Percentiles rank a stretch among this genome's conserved stretches.
These are phyloP conservation scores for Hypoxylon sp. DNA, from an alignment of 2,329 filamentous ascomycete genomes.

Conservation along the genomic window DNA sequence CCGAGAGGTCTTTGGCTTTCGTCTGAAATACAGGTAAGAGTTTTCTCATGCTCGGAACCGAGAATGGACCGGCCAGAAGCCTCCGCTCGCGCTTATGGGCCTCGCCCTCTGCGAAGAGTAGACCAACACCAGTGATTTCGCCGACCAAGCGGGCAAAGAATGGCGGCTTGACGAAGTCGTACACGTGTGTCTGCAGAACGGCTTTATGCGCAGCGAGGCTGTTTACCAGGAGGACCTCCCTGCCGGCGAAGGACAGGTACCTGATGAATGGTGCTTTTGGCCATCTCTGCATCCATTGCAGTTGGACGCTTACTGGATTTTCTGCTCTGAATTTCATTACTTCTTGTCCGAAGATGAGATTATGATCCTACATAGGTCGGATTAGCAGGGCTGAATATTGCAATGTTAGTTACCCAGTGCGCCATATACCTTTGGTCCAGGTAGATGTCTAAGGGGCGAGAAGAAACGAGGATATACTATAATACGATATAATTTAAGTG, in stretches of 20 bases:
- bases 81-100: conserved; percentile 48
- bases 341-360: conserved; percentile 53
- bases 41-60: conserved; percentile 48
- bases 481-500: conserved; percentile 47
- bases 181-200: conserved; percentile 51
- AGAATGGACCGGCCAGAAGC: conserved; percentile 49
- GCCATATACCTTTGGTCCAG: conserved; percentile 54
- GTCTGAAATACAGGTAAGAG: conserved; percentile 50
- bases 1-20: conserved; percentile 45
- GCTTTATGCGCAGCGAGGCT: conserved; percentile 49
- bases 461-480: conserved; percentile 54
- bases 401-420: no score
- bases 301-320: conserved; percentile 41
- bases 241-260: conserved; percentile 48
- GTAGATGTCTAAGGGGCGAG: conserved; percentile 55
- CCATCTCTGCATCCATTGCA: conserved; percentile 46
- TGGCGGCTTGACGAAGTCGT: conserved; percentile 50
- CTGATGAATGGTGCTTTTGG: conserved; percentile 51
- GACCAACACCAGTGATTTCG: conserved; percentile 49
- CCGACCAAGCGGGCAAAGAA: conserved; percentile 47
- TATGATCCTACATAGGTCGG: conserved; percentile 46
- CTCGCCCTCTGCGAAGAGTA: conserved; percentile 51
- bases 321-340: conserved; percentile 45
- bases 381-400: no score
- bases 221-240: conserved; percentile 51